Base-by-base conservation (phyloP, 139 green algal species). In the Micractinium sp. region DNA sequence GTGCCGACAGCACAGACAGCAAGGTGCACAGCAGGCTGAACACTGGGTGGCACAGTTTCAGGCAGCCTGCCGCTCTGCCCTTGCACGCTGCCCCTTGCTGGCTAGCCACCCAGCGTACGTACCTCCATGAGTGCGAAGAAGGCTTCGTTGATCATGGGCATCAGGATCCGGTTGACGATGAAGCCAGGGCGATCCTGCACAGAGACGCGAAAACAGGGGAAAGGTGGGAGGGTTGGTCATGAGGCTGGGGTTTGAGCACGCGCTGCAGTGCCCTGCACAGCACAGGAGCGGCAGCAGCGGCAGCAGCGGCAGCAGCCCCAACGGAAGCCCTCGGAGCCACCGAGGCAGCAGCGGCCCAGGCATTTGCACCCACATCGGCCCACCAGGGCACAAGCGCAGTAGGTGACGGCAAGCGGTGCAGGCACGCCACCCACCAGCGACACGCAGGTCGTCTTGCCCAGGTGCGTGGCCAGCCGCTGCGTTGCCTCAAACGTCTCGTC, bases 121-220 rank as follows among this genome's bases (percentile, higher is more conserved):
- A 93, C 93, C 93, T 98, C 96, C 93, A 96, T 95, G 33, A 98
- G 91, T 41, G 91, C 90, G 85, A 93, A 98, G 89, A 98, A 97
- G 36, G 95, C 96, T 88, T 99, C 97, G 87, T 99, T 99, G 93
- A 99, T 97, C 94, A 98, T 96, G 13, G 97, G 97, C 94, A 99
- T 99, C 29, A 99, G 93, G 31, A 99, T 88, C 25, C 97, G 94
- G 91, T 99, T 99, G n/a, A 99, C 93, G 31, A 99, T 95, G 91
- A 99, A 99, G n/a, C 97, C 97, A 19, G 85, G 81, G 0, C 66
- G n/a, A 33, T 91, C 85, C 76, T 82, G 76, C 22, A 73, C 2
- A 20, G 22, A 73, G 63, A 29, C 67, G n/a, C n/a, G n/a, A n/a
- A n/a, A n/a, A n/a, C n/a, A n/a, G n/a, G n/a, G n/a, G n/a, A n/a